These are phyloP conservation scores for Glycyrrhiza uralensis DNA, from an alignment of 306 rosid genomes.

Conservation along the genomic window DNA sequence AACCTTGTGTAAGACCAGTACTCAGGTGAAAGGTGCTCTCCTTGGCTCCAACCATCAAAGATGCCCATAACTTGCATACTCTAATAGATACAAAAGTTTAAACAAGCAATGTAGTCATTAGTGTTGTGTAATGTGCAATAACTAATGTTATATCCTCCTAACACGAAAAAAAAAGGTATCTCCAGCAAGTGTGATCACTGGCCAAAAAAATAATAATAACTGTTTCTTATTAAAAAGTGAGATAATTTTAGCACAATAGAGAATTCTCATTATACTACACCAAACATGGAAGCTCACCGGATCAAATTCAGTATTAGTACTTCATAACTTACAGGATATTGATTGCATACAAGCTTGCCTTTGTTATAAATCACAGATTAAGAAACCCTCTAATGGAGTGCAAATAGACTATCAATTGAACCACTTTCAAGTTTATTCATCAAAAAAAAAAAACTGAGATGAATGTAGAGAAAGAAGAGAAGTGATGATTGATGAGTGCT, in stretches of 20 bases:
- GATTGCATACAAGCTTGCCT: background rate
- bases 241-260: background rate
- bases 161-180: background rate
- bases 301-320: background rate
- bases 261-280: background rate
- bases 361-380: background rate
- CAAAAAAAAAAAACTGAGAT: background rate
- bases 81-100: slow-evolving; percentile 34
- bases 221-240: background rate
- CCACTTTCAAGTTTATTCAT: background rate
- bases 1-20: slow-evolving; percentile 73
- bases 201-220: background rate
- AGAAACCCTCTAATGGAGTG: background rate
- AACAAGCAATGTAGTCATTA: slow-evolving; percentile 2
- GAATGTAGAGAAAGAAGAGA: background rate
- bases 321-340: background rate
- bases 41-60: slow-evolving; percentile 97
- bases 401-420: background rate
- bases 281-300: background rate
- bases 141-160: too few species aligned
- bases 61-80: slow-evolving; percentile 93
- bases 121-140: too few species aligned
- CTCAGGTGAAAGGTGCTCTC: slow-evolving; percentile 85
- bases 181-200: background rate
- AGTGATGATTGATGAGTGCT: background rate